Evolutionary conservation across 1,139 yeast genomes (phyloP).

Genomic region (Pichia sp.): DNA sequence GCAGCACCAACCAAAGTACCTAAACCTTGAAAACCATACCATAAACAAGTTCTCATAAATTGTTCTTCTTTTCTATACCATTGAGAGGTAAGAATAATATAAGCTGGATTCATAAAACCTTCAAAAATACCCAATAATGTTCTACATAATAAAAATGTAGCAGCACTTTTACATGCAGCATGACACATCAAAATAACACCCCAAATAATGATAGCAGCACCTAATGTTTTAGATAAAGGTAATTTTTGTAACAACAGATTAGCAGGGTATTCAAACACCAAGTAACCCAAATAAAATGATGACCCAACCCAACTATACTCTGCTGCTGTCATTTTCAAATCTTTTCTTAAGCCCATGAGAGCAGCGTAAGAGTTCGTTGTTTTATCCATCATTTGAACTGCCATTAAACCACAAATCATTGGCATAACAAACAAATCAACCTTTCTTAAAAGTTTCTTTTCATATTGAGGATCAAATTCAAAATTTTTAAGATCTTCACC

Average conservation of each 20-base stretch:
- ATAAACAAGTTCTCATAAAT: constrained; percentile 41
- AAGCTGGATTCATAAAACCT: constrained; percentile 52
- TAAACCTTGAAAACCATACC: constrained; percentile 51
- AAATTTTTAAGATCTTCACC: constrained; percentile 2
- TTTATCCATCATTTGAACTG: constrained; percentile 61
- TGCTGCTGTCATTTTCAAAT: constrained; percentile 41
- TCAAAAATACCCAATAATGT: constrained; percentile 51
- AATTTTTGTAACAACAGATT: constrained; percentile 18
- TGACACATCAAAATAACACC: constrained; percentile 38
- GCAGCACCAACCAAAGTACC: constrained; percentile 50
- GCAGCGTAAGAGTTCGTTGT: constrained; percentile 54
- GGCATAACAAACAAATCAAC: constrained; percentile 50
- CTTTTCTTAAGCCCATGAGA: constrained; percentile 37
- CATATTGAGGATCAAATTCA: constrained; percentile 11
- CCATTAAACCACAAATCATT: constrained; percentile 45
- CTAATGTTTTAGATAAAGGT: constrained; percentile 21
- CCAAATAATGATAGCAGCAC: constrained; percentile 37
- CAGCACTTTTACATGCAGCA: constrained; percentile 34
- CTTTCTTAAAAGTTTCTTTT: constrained; percentile 34
- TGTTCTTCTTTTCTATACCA: constrained; percentile 50
- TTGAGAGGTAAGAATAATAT: constrained; percentile 50
- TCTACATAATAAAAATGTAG: constrained; percentile 36
- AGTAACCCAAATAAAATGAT: constrained; percentile 20
- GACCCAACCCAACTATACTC: constrained; percentile 21
- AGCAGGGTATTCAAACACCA: constrained; percentile 18